Evolutionary conservation across 163 green algal genomes (phyloP).

Genomic region (Scenedesmus sp.): DNA sequence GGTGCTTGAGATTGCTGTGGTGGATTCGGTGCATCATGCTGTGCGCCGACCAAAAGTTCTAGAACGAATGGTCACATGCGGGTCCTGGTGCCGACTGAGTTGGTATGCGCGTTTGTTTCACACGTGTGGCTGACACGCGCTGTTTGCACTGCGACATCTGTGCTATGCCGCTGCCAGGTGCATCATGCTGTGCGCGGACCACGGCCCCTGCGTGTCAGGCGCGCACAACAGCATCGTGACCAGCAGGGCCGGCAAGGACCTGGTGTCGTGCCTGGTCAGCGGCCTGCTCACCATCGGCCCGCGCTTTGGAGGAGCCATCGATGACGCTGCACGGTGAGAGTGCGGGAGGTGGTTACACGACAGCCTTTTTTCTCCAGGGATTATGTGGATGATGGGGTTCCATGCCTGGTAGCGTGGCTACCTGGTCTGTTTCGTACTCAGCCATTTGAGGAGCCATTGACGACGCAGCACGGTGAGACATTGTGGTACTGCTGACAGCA

Average conservation of each 20-base stretch:
- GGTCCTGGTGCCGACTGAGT: no score
- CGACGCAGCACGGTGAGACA: no score
- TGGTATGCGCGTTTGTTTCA: no score
- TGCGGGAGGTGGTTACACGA: neutral
- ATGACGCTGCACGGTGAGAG: constrained; percentile 84
- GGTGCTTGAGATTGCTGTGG: neutral
- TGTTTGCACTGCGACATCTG: no score
- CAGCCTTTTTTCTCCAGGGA: no score
- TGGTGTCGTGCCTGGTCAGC: constrained; percentile 90
- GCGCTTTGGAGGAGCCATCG: constrained; percentile 94
- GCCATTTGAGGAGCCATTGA: no score
- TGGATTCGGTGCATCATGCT: constrained; percentile 88
- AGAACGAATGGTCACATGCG: no score
- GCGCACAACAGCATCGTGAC: constrained; percentile 97
- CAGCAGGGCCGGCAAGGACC: constrained; percentile 88
- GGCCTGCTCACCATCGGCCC: constrained; percentile 95
- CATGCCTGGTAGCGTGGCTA: no score
- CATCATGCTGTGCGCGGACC: constrained; percentile 95
- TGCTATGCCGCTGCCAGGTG: constrained; percentile 66
- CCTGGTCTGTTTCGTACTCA: no score
- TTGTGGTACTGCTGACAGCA: no score
- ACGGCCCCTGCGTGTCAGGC: constrained; percentile 92
- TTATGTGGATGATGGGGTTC: no score
- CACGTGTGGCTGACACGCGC: no score
- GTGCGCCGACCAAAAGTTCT: constrained; percentile 87